Conservation (phyloP, 75 land plant genomes). For the Picea sitchensis region DNA sequence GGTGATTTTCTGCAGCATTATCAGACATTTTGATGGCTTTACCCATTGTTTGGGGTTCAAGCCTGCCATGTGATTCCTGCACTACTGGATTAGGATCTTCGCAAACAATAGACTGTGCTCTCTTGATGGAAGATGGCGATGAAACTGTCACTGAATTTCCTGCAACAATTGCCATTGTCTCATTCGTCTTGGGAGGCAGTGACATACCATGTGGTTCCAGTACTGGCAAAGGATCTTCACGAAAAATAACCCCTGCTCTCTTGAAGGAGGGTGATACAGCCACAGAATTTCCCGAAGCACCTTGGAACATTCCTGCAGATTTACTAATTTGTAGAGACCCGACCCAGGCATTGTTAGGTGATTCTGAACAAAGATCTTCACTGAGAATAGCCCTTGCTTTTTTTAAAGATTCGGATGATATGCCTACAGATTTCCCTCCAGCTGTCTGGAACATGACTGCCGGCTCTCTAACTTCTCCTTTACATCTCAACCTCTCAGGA, state of each 20-base stretch:
- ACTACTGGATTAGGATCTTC: not conserved
- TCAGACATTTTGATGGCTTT: not conserved
- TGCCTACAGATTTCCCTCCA: not conserved
- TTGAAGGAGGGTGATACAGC: conserved; percentile 36
- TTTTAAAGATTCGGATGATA: not conserved
- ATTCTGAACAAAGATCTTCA: not conserved
- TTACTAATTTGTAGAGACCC: not conserved
- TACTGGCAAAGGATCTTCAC: not conserved
- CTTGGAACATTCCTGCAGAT: conserved; percentile 28
- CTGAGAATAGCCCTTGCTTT: not conserved
- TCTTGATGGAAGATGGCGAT: not conserved
- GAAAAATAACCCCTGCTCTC: conserved; percentile 34
- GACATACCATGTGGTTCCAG: not conserved
- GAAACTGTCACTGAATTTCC: not conserved
- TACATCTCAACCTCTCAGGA: not conserved
- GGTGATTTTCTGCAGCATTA: not conserved
- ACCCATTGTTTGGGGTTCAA: not conserved
- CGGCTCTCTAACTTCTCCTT: not conserved
- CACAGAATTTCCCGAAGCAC: conserved; percentile 43
- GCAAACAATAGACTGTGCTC: not conserved
- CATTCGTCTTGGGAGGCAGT: not conserved
- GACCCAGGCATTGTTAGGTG: not conserved
- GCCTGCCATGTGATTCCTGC: not conserved
- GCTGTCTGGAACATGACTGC: not conserved
- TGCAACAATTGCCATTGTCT: not conserved